Conservation (phyloP, 345 rosid genomes). For the Hibiscus trionum region DNA sequence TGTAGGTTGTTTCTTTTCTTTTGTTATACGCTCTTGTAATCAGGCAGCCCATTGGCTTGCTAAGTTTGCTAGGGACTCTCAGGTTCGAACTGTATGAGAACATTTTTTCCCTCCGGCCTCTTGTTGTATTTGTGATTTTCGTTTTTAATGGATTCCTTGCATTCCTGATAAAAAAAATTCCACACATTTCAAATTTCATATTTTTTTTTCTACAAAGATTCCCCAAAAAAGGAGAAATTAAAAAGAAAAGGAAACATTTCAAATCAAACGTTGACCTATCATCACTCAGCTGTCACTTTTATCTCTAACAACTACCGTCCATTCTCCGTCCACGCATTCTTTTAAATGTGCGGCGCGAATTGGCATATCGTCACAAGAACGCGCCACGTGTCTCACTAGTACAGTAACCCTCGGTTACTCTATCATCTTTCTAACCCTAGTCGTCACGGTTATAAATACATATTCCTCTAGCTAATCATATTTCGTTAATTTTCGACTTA, state of each 20-base stretch:
- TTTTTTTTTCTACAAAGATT: too few species aligned
- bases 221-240: background rate
- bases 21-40: too few species aligned
- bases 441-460: conserved; percentile 15
- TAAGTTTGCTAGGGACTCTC: too few species aligned
- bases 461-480: background rate
- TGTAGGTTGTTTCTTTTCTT: too few species aligned
- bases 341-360: conserved; percentile 13
- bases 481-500: background rate
- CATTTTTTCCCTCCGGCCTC: too few species aligned
- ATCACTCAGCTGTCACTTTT: background rate
- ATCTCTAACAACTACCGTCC: background rate
- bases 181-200: background rate
- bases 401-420: conserved; percentile 11
- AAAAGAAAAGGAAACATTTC: background rate
- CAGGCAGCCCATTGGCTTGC: too few species aligned
- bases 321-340: background rate
- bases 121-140: too few species aligned
- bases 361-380: background rate
- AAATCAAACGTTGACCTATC: background rate
- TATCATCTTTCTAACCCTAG: conserved; percentile 20
- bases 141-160: too few species aligned
- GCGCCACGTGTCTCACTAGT: conserved; percentile 15
- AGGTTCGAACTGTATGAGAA: too few species aligned
- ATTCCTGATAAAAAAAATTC: background rate